Conservation (phyloP, 1,284 basidiomycete species). For the Tylopilus orsonianus region DNA sequence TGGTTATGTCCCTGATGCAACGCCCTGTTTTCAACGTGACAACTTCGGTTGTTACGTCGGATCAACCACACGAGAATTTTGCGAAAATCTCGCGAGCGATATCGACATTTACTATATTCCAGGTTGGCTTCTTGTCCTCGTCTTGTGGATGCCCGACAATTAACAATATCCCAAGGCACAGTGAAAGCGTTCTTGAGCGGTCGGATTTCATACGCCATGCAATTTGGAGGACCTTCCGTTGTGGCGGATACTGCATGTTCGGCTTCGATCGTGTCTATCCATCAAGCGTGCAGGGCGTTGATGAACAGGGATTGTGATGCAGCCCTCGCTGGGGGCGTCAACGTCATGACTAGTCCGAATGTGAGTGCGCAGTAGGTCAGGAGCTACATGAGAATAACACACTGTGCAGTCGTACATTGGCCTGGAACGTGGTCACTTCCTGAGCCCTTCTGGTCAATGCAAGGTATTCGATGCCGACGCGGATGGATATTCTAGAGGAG, state of each 20-base stretch:
- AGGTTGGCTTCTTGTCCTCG: conserved; percentile 41
- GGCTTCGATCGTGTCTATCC: conserved; percentile 62
- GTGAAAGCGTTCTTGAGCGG: conserved; percentile 68
- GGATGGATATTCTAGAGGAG: conserved; percentile 71
- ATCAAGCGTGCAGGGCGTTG: conserved; percentile 67
- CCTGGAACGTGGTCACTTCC: conserved; percentile 66
- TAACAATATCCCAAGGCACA: conserved; percentile 53
- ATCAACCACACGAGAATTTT: conserved; percentile 66
- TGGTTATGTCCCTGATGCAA: conserved; percentile 63
- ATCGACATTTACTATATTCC: conserved; percentile 72
- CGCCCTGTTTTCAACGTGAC: conserved; percentile 49
- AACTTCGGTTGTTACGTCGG: conserved; percentile 67
- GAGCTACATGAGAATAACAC: conserved; percentile 9
- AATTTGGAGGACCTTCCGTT: conserved; percentile 65
- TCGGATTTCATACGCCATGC: conserved; percentile 66
- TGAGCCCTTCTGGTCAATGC: conserved; percentile 66
- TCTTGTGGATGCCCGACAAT: conserved; percentile 4
- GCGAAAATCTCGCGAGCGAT: conserved; percentile 58
- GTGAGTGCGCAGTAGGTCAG: conserved; percentile 39
- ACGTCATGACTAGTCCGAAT: conserved; percentile 68
- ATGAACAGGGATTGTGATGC: conserved; percentile 62
- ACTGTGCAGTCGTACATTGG: conserved; percentile 61
- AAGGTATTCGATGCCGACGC: conserved; percentile 69
- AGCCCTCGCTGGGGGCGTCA: conserved; percentile 73
- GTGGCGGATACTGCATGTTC: conserved; percentile 75